phyloP scores from a whole-genome alignment of 2,329 filamentous ascomycete species.

The Sphaerulina vaccinii region DNA sequence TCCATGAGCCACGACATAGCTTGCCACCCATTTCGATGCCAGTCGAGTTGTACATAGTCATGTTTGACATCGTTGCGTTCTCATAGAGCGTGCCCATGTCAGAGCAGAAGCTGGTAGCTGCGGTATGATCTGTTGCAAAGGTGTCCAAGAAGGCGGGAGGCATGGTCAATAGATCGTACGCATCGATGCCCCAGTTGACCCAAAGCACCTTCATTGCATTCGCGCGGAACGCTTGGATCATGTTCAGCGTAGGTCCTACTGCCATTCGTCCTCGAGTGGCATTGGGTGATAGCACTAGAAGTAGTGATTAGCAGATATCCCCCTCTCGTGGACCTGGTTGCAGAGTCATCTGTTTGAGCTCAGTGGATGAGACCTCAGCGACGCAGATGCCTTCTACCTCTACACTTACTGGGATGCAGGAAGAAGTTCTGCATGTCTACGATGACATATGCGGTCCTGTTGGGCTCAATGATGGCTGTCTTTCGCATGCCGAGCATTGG shows the following conservation, averaged over 20 bases:
- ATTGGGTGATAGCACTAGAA: constrained; percentile 28
- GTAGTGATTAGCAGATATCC: no score
- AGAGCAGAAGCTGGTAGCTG: constrained; percentile 32
- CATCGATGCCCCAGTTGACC: constrained; percentile 36
- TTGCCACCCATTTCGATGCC: constrained; percentile 29
- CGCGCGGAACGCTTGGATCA: constrained; percentile 32
- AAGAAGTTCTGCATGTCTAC: constrained; percentile 39
- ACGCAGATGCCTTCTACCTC: no score
- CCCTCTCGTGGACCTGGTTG: no score
- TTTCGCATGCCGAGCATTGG: constrained; percentile 31
- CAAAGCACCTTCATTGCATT: constrained; percentile 34
- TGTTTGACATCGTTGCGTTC: constrained; percentile 28
- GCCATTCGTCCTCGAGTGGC: constrained; percentile 29
- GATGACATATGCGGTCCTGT: constrained; percentile 30
- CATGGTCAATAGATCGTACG: constrained; percentile 34
- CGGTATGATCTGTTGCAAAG: constrained; percentile 30
- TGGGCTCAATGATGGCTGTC: constrained; percentile 32
- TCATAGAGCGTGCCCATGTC: constrained; percentile 34
- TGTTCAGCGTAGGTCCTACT: constrained; percentile 34
- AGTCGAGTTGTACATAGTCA: no score
- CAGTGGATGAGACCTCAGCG: no score
- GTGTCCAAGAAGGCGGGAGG: constrained; percentile 33
- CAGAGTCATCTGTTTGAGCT: no score
- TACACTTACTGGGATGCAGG: constrained; percentile 33
- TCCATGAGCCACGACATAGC: constrained; percentile 33